Conservation (phyloP, 495 filamentous ascomycete species). For the Geoglossum glabrum region DNA sequence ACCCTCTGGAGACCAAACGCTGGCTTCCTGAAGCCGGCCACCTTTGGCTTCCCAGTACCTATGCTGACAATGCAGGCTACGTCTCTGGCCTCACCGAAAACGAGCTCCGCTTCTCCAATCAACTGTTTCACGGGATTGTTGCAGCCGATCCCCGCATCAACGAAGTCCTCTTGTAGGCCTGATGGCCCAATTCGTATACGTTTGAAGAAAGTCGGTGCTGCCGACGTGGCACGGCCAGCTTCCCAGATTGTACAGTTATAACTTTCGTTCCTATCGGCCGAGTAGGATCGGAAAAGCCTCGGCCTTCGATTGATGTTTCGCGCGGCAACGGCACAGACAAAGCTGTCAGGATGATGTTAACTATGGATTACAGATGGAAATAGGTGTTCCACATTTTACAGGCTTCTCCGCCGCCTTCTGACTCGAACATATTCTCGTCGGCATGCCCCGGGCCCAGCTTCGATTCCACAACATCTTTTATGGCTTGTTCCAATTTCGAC, state of each 20-base stretch:
- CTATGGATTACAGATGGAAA: background rate
- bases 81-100: conserved; percentile 9
- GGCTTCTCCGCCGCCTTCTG: background rate
- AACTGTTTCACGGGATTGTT: background rate
- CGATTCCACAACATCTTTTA: conserved; percentile 8
- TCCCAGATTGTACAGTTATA: conserved; percentile 4
- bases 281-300: conserved; percentile 1
- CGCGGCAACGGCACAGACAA: background rate
- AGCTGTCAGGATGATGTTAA: background rate
- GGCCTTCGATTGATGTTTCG: background rate
- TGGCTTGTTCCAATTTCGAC: conserved; percentile 9
- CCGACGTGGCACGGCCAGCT: background rate
- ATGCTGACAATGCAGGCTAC: conserved; percentile 14
- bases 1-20: background rate
- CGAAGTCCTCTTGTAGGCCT: background rate
- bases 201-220: conserved; percentile 3
- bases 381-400: background rate
- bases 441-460: conserved; percentile 1
- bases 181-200: background rate
- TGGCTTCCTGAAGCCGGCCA: conserved; percentile 7
- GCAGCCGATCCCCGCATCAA: conserved; percentile 1
- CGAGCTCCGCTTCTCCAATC: conserved; percentile 14
- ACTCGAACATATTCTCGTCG: conserved; percentile 3
- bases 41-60: conserved; percentile 11
- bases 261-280: conserved; percentile 6